Percentiles rank a stretch among this genome's conserved stretches.
Evolutionary conservation across 2,329 filamentous ascomycete genomes (phyloP).

Genomic region (Calonectria honghensis): DNA sequence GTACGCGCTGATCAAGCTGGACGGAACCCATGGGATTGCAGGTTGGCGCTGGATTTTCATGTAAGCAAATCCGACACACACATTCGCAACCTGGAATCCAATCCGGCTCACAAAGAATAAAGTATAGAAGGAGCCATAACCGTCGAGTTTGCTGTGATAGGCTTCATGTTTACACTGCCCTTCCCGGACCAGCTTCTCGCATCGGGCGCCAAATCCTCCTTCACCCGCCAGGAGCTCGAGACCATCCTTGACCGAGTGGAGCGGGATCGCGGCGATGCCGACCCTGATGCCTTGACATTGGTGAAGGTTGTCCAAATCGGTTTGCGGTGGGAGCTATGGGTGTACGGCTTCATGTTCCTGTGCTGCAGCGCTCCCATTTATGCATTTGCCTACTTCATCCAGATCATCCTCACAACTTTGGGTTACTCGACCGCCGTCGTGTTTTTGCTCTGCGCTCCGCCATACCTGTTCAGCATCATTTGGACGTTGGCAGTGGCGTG

Average conservation of each 20-base stretch:
- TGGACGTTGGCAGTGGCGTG: conserved; percentile 58
- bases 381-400: conserved; percentile 77
- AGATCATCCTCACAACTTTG: conserved; percentile 71
- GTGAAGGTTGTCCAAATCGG: conserved; percentile 57
- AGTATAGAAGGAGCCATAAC: conserved; percentile 33
- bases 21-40: conserved; percentile 64
- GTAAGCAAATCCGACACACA: not conserved
- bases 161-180: conserved; percentile 36
- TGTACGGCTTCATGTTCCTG: conserved; percentile 60
- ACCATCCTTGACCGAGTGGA: conserved; percentile 59
- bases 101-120: not conserved
- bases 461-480: conserved; percentile 58
- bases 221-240: conserved; percentile 54
- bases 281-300: conserved; percentile 61
- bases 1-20: conserved; percentile 60
- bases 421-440: conserved; percentile 53
- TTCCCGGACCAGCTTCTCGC: conserved; percentile 42
- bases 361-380: conserved; percentile 75
- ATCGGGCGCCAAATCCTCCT: conserved; percentile 39
- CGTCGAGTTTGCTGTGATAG: conserved; percentile 20
- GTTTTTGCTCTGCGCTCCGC: conserved; percentile 61
- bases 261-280: conserved; percentile 64
- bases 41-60: conserved; percentile 67
- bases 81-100: not conserved
- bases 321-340: conserved; percentile 65